A percentile compares a stretch with the other conserved stretches of the same genome.
Evolutionary conservation across 116 monocot species (phyloP).

Genomic region (Posidonia oceanica): DNA sequence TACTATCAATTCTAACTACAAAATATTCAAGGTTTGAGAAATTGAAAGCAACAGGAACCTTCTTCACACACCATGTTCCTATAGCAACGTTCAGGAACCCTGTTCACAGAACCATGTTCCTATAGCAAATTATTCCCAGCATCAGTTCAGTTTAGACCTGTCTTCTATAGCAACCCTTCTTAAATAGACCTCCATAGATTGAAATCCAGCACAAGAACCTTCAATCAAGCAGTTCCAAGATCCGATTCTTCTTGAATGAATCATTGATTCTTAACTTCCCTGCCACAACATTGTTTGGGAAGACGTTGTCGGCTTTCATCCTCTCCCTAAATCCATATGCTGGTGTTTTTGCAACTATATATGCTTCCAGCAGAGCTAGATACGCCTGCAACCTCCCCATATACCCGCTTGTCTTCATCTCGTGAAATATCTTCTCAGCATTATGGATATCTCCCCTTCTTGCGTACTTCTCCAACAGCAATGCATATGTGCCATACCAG

Average conservation of each 20-base stretch:
- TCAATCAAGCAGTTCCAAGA: constrained; percentile 50
- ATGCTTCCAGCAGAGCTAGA: constrained; percentile 45
- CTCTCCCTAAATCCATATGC: constrained; percentile 83
- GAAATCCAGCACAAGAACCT: not conserved
- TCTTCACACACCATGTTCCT: too few species aligned
- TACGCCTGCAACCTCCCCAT: constrained; percentile 38
- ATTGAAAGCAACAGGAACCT: too few species aligned
- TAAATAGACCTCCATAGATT: not conserved
- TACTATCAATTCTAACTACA: too few species aligned
- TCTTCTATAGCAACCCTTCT: not conserved
- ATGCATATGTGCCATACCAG: constrained; percentile 38
- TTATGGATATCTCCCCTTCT: constrained; percentile 70
- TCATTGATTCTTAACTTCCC: constrained; percentile 39
- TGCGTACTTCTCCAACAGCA: constrained; percentile 41
- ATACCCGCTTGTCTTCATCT: constrained; percentile 40
- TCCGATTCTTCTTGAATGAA: constrained; percentile 35
- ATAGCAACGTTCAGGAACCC: too few species aligned
- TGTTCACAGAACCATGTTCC: too few species aligned
- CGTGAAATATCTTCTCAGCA: constrained; percentile 66
- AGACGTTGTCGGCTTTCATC: constrained; percentile 71
- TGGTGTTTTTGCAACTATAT: constrained; percentile 55
- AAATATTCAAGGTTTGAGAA: too few species aligned
- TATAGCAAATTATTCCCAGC: too few species aligned
- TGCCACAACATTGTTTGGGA: constrained; percentile 29
- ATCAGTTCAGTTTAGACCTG: too few species aligned